These are phyloP conservation scores for Lentinula lateritia DNA, from an alignment of 768 basidiomycete genomes.

Conservation along the genomic window DNA sequence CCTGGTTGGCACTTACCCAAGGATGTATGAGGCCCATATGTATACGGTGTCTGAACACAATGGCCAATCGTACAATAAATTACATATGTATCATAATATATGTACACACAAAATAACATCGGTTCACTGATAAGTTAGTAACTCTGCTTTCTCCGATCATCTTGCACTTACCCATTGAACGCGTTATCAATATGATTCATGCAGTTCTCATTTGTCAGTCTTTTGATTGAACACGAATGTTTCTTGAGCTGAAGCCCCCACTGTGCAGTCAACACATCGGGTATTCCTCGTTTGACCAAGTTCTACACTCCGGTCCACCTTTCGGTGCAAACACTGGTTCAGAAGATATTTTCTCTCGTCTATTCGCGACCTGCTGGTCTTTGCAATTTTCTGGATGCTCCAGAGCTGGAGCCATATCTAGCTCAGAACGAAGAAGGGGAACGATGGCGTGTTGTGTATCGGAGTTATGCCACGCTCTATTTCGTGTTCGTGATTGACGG, in stretches of 20 bases:
- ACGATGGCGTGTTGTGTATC: slow-evolving; percentile 83
- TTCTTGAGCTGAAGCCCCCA: slow-evolving; percentile 4
- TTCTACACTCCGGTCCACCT: slow-evolving; percentile 82
- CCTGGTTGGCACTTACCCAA: slow-evolving; percentile 71
- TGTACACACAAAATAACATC: no score
- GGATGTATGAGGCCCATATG: slow-evolving; percentile 36
- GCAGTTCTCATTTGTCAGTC: slow-evolving; percentile 78
- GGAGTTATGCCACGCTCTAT: slow-evolving; percentile 93
- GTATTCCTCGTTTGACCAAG: slow-evolving; percentile 78
- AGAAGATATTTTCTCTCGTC: slow-evolving; percentile 88
- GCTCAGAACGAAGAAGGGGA: slow-evolving; percentile 54
- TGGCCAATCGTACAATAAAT: no score
- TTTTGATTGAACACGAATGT: neutral
- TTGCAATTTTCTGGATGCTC: slow-evolving; percentile 96
- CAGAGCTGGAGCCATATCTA: slow-evolving; percentile 74
- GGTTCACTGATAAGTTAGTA: neutral
- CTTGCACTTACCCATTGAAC: neutral
- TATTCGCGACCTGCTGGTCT: slow-evolving; percentile 73
- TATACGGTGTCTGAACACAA: neutral
- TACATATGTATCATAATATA: no score
- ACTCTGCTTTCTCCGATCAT: slow-evolving; percentile 19
- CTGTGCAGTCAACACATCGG: slow-evolving; percentile 83
- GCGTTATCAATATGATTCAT: slow-evolving; percentile 57
- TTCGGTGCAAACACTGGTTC: slow-evolving; percentile 62
- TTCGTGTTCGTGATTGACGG: slow-evolving; percentile 97